phyloP scores from a whole-genome alignment of 2,329 filamentous ascomycete species.

The Neodidymelliopsis sp. region DNA sequence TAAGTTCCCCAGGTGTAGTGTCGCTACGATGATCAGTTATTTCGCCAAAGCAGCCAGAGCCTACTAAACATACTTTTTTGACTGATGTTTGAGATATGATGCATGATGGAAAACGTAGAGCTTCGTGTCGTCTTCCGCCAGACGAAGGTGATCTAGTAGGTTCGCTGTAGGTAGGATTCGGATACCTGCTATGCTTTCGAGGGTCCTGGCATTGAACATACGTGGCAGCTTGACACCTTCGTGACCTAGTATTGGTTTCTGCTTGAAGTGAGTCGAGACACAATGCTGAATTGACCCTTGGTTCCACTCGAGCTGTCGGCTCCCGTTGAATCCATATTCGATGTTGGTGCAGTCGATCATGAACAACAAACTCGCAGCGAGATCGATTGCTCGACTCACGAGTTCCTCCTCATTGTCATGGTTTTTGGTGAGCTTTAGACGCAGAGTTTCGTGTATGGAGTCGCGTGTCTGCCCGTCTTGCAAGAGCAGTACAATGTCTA shows the following conservation, averaged over 20 bases:
- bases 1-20: constrained; percentile 42
- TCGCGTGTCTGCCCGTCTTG: constrained; percentile 7
- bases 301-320: constrained; percentile 15
- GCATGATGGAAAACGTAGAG: constrained; percentile 54
- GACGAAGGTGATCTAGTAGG: constrained; percentile 51
- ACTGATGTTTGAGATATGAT: constrained; percentile 41
- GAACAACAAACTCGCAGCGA: constrained; percentile 19
- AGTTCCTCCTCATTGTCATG: constrained; percentile 18
- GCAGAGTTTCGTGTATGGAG: constrained; percentile 8
- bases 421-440: constrained; percentile 9
- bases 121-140: constrained; percentile 50
- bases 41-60: not conserved
- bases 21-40: not conserved
- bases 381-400: constrained; percentile 23
- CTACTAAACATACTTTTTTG: constrained; percentile 24
- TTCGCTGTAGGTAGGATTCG: constrained; percentile 52
- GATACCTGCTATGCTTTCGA: constrained; percentile 48
- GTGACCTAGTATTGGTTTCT: constrained; percentile 2
- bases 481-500: constrained; percentile 21
- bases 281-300: constrained; percentile 7
- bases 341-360: constrained; percentile 23
- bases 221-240: constrained; percentile 19
- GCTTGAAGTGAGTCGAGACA: constrained; percentile 5
- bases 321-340: constrained; percentile 16
- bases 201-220: constrained; percentile 26